Evolutionary conservation across 2,329 filamentous ascomycete species (phyloP), one percentile per base, ranked within the genome.

Genomic region (Fusarium incarnatum): DNA sequence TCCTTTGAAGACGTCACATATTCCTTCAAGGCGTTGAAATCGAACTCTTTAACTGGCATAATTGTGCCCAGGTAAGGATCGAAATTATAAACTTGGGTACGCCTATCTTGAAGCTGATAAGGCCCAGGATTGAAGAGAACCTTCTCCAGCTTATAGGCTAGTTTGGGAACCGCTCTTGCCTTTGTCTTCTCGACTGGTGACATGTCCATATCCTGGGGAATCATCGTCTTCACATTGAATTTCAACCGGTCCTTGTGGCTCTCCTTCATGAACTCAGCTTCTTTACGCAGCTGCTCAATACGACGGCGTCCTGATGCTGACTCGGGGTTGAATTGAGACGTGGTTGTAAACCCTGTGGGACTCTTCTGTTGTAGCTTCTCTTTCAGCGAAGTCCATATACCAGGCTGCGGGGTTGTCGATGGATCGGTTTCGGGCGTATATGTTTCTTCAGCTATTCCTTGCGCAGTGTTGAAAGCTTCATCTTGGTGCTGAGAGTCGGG

Each of bases 71-170:
- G 86, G 76, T 98, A 98, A 0, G 97, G 96, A 77, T 99, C 95
- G 75, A 99, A 99, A 78, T 99, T 99, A 85, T 90, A 99, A 9
- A 98, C 94, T 20, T 90, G 87, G 41, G 95, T 94, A 61, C 93
- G 88, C 25, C 91, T 90, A 78, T 99, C 96, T 80, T 97, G 94
- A 54, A 99, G 87, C 53, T 93, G 91, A 78, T 98, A 97, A 40
- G 98, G 93, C 23, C 96, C 94, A 3, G 91, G 91, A 75, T 98
- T 99, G 86, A 99, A 99, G 5, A 99, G 83, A n/a, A 97, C 95
- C 60, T 94, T 87, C 67, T 97, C 93, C 32, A 98, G 84, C 9
- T 92, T 91, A 77, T 96, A 91, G 3, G 88, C 84, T 4, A 97
- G 83, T 27, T 81, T 81, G 2, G 94, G 92, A 13, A 89, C 85